A percentile compares a stretch with the other conserved stretches of the same genome.
Conservation (phyloP, 2,329 filamentous ascomycete genomes). For the Helminthosporium solani region DNA sequence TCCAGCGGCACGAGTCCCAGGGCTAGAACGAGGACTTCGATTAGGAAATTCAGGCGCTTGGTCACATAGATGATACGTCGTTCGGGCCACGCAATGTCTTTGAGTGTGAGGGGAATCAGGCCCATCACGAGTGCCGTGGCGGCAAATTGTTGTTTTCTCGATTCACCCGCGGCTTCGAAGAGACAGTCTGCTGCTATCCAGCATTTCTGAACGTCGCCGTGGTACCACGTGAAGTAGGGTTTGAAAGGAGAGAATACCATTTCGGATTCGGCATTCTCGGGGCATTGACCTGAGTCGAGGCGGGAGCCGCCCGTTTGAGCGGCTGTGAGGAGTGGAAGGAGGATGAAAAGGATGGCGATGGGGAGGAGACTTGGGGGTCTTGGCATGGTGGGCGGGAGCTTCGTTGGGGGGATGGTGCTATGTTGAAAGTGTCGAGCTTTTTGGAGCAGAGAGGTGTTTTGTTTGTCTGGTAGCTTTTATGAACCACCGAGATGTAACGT, state of each 20-base stretch:
- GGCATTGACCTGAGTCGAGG: slow-evolving; percentile 11
- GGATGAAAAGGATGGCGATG: neutral
- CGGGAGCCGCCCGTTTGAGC: slow-evolving; percentile 7
- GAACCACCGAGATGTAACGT: no score
- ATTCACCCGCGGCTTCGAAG: slow-evolving; percentile 24
- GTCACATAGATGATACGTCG: slow-evolving; percentile 24
- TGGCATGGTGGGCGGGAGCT: no score
- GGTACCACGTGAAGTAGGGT: slow-evolving; percentile 16
- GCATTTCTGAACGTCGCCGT: slow-evolving; percentile 17
- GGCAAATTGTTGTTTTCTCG: slow-evolving; percentile 36
- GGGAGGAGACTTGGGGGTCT: neutral
- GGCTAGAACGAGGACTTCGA: slow-evolving; percentile 27
- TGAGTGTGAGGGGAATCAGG: slow-evolving; percentile 33
- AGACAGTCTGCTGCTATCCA: slow-evolving; percentile 33
- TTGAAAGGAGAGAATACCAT: slow-evolving; percentile 24
- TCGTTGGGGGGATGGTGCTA: no score
- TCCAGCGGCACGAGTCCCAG: slow-evolving; percentile 23
- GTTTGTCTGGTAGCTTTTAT: no score
- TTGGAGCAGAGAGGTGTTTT: no score
- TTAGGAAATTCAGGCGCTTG: slow-evolving; percentile 5
- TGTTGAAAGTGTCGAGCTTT: no score
- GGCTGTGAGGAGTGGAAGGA: slow-evolving; percentile 4
- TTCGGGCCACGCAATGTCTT: slow-evolving; percentile 38
- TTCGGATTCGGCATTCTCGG: slow-evolving; percentile 3
- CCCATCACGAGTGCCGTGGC: slow-evolving; percentile 37